Base-by-base conservation (phyloP, 179 eudicot genomes). In the Patellifolia procumbens region DNA sequence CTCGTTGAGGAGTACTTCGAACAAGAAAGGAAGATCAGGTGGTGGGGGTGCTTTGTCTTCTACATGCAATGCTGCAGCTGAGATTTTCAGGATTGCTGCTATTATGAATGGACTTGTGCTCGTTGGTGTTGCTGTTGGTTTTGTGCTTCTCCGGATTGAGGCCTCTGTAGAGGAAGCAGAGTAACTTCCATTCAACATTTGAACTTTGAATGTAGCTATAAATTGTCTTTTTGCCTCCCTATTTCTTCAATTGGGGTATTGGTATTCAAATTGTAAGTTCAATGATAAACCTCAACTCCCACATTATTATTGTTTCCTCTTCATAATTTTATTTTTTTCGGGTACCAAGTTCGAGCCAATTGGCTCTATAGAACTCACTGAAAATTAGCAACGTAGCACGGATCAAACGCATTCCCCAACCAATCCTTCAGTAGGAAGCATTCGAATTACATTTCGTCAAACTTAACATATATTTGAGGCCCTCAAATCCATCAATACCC, bases 81-180 rank as follows among this genome's bases (percentile, higher is more conserved):
- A 91, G 89, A 91, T 91, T 3, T 91, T 91, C 87, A 88, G 70
- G 87, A 91, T 91, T 55, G 91, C 93, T 24, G 90, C 91, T 2
- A 78, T 91, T 51, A 89, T 89, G 81, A 85, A 83, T 63, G 96
- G 87, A 20, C 84, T 91, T 31, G 78, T 76, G 4, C 88, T 91
- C 22, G 89, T 89, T 39, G 97, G 93, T 20, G 97, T 91, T 48
- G 92, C 92, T 9, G 84, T 89, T 53, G 97, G 97, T 1, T 91
- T 91, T 61, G 89, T 86, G 59, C 92, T 89, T 10, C 88, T 91
- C 2, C 81, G 97, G 43, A 82, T 91, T 45, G 97, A 91, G 78
- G 91, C 93, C 0, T 9, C 84, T 9, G 81, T 91, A 20, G 97
- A 91, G 78, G 96, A 89, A 76, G 64, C 92, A 31, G 91, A 86